phyloP scores from a whole-genome alignment of 192 early-diverging fungal species.

The Podila epigama region DNA sequence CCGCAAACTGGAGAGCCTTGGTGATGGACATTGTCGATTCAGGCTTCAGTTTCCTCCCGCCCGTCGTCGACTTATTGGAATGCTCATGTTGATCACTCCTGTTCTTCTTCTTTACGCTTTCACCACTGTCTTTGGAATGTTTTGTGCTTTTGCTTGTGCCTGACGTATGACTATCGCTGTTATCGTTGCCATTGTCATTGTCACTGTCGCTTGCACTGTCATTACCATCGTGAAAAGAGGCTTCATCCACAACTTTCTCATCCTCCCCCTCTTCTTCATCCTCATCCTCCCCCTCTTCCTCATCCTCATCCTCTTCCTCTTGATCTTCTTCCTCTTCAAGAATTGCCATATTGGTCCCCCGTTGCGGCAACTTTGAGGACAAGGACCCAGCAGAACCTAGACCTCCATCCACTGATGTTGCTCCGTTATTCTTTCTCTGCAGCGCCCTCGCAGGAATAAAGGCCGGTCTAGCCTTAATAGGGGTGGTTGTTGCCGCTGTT shows the following conservation, averaged over 20 bases:
- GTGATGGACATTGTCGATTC: conserved; percentile 9
- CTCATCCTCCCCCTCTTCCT: conserved; percentile 10
- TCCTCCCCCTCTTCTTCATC: background rate
- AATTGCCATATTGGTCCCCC: conserved; percentile 27
- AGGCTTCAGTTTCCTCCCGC: no score
- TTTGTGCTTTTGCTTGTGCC: background rate
- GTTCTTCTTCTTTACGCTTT: no score
- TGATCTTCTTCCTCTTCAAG: conserved; percentile 25
- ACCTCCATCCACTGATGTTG: background rate
- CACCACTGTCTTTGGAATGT: no score
- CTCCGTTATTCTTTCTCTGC: conserved; percentile 25
- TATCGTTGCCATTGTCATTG: background rate
- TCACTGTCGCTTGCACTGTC: background rate
- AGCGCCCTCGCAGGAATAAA: conserved; percentile 42
- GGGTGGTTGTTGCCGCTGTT: background rate
- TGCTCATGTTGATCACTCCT: no score
- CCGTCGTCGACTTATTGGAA: no score
- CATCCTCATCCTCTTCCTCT: conserved; percentile 27
- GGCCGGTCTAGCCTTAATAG: conserved; percentile 26
- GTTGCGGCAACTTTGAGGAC: conserved; percentile 3
- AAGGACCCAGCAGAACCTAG: background rate
- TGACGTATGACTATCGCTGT: background rate
- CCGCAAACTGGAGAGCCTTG: conserved; percentile 30
- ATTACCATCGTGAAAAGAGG: no score
- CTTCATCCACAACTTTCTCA: background rate